These are phyloP conservation scores for Staphylotrichum tortipilum DNA, from an alignment of 495 filamentous ascomycete genomes.

Conservation along the genomic window DNA sequence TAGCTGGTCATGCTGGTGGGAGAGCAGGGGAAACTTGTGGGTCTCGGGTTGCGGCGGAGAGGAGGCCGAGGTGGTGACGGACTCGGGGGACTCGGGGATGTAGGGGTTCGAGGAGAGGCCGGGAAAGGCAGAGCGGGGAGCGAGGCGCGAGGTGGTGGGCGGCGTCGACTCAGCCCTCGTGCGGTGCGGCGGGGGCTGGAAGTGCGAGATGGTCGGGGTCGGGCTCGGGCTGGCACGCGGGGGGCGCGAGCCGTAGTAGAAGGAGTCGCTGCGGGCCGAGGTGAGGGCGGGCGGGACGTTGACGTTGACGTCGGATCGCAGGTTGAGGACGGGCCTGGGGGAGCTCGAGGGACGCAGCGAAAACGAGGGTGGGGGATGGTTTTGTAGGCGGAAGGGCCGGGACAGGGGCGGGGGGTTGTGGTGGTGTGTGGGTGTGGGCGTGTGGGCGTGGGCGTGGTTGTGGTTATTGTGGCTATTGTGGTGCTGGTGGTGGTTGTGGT, in stretches of 20 bases:
- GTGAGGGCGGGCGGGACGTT: constrained; percentile 17
- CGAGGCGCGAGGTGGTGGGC: constrained; percentile 11
- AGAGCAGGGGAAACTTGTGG: constrained; percentile 19
- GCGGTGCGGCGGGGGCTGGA: constrained; percentile 9
- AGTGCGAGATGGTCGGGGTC: constrained; percentile 8
- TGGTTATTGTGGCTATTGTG: too few species aligned
- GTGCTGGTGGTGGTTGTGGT: too few species aligned
- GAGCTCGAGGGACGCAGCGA: constrained; percentile 9
- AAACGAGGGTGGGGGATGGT: constrained; percentile 14
- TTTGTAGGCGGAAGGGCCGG: constrained; percentile 18
- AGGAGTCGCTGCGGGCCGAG: constrained; percentile 40
- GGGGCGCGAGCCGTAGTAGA: constrained; percentile 17
- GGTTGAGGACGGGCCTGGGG: constrained; percentile 12
- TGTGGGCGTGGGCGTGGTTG: too few species aligned
- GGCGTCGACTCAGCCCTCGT: constrained; percentile 22
- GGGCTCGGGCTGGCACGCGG: constrained; percentile 8
- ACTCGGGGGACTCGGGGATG: constrained; percentile 20
- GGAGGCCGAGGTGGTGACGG: too few species aligned
- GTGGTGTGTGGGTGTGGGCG: too few species aligned
- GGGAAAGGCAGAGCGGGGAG: constrained; percentile 22
- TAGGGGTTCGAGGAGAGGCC: constrained; percentile 29
- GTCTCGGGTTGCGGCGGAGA: constrained; percentile 3
- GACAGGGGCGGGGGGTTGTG: too few species aligned
- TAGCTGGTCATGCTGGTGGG: constrained; percentile 19
- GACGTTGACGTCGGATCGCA: constrained; percentile 9